A percentile compares a stretch with the other conserved stretches of the same genome.
Conservation (phyloP, 306 rosid species). For the Malus asiatica region DNA sequence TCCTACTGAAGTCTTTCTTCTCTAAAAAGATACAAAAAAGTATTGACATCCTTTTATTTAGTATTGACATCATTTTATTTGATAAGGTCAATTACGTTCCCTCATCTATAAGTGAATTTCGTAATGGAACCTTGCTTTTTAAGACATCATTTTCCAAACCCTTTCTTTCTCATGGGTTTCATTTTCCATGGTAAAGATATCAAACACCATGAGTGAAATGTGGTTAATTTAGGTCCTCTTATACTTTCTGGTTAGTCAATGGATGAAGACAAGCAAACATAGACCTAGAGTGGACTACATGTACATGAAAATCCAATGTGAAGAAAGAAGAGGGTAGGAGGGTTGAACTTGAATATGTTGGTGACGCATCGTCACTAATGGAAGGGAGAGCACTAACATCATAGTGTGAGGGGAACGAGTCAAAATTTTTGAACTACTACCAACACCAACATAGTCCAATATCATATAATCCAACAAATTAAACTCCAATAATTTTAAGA, state of each 20-base stretch:
- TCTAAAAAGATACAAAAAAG: no score
- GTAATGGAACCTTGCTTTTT: neutral
- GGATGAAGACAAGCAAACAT: constrained; percentile 35
- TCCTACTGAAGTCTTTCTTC: neutral
- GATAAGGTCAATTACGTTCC: no score
- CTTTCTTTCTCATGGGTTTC: constrained; percentile 5
- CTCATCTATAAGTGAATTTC: neutral
- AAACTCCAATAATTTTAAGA: neutral
- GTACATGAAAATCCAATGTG: constrained; percentile 9
- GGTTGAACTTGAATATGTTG: constrained; percentile 16
- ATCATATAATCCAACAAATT: neutral
- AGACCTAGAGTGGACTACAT: constrained; percentile 27
- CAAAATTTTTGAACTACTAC: constrained; percentile 7
- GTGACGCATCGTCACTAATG: constrained; percentile 11
- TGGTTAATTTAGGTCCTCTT: constrained; percentile 36
- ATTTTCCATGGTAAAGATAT: constrained; percentile 53
- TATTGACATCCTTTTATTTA: neutral
- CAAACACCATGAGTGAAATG: constrained; percentile 28
- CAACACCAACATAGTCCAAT: neutral
- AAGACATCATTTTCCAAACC: neutral
- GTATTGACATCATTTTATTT: no score
- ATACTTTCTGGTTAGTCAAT: constrained; percentile 35
- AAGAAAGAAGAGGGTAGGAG: neutral
- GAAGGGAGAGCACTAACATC: constrained; percentile 48
- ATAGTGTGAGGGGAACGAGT: constrained; percentile 19